Conservation (phyloP, 345 rosid genomes). For the Noccaea bulbosa region DNA sequence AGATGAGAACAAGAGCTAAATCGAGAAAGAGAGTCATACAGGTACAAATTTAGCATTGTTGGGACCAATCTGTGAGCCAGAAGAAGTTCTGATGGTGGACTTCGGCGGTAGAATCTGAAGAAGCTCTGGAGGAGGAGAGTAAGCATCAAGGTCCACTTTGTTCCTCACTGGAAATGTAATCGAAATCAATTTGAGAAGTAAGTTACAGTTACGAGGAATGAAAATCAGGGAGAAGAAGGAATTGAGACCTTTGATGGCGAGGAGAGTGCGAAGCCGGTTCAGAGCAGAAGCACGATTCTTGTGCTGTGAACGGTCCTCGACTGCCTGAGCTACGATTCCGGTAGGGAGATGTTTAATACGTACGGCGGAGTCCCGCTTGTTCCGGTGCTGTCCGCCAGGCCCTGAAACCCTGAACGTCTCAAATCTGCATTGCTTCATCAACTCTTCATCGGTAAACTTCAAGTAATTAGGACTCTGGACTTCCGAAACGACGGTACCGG, state of each 20-base stretch:
- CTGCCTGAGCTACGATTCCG: slow-evolving; percentile 79
- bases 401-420: slow-evolving; percentile 77
- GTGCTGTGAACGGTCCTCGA: slow-evolving; percentile 93
- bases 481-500: not conserved
- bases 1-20: not conserved
- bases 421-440: slow-evolving; percentile 78
- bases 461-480: slow-evolving; percentile 44
- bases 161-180: slow-evolving; percentile 62
- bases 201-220: not conserved
- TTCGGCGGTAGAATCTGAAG: slow-evolving; percentile 86
- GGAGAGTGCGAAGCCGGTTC: slow-evolving; percentile 70
- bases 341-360: slow-evolving; percentile 88
- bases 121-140: slow-evolving; percentile 78
- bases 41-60: slow-evolving; percentile 82
- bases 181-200: not conserved
- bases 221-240: not conserved
- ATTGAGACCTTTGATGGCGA: slow-evolving; percentile 73
- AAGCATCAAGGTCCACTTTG: slow-evolving; percentile 55
- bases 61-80: slow-evolving; percentile 88
- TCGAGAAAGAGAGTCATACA: slow-evolving; percentile 45
- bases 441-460: slow-evolving; percentile 66
- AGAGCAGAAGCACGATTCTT: slow-evolving; percentile 89
- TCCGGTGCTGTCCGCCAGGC: slow-evolving; percentile 97
- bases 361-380: slow-evolving; percentile 94
- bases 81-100: slow-evolving; percentile 69